Evolutionary conservation across 164 flowering plant species (phyloP).

Genomic region (Macadamia integrifolia): DNA sequence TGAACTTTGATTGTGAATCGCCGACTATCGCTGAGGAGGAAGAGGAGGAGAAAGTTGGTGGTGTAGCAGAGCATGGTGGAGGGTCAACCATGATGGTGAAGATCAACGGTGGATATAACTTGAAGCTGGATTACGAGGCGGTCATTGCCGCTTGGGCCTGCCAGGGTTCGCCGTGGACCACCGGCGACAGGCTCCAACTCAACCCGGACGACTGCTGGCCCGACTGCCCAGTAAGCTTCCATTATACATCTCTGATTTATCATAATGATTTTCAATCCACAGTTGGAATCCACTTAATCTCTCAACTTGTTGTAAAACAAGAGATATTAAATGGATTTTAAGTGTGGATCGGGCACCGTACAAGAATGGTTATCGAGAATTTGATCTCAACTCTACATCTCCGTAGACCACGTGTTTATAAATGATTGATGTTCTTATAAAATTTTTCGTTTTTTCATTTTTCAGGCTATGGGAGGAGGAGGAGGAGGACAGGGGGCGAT

Average conservation of each 20-base stretch:
- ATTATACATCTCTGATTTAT: too few species aligned
- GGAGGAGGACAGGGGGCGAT: constrained; percentile 19
- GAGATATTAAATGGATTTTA: too few species aligned
- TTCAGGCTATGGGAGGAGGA: constrained; percentile 36
- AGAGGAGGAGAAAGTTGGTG: constrained; percentile 26
- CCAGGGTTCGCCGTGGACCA: constrained; percentile 72
- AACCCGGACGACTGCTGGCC: constrained; percentile 59
- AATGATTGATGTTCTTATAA: neutral
- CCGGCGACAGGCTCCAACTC: constrained; percentile 53
- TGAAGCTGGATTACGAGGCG: constrained; percentile 62
- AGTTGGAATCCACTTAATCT: too few species aligned
- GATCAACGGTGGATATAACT: constrained; percentile 2
- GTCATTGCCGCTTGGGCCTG: constrained; percentile 70
- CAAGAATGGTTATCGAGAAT: too few species aligned
- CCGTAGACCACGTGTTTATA: too few species aligned
- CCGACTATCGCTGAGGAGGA: constrained; percentile 38
- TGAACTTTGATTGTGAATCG: constrained; percentile 51
- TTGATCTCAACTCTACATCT: too few species aligned
- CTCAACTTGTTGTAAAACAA: too few species aligned
- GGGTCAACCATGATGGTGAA: constrained; percentile 1
- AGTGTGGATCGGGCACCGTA: too few species aligned
- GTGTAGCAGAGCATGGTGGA: neutral
- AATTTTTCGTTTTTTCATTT: neutral
- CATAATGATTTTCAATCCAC: too few species aligned
- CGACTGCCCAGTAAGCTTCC: constrained; percentile 7